Percentiles rank a stretch among this genome's conserved stretches.
Evolutionary conservation across 2,329 filamentous ascomycete species (phyloP).

Genomic region (Claviceps pazoutovae): DNA sequence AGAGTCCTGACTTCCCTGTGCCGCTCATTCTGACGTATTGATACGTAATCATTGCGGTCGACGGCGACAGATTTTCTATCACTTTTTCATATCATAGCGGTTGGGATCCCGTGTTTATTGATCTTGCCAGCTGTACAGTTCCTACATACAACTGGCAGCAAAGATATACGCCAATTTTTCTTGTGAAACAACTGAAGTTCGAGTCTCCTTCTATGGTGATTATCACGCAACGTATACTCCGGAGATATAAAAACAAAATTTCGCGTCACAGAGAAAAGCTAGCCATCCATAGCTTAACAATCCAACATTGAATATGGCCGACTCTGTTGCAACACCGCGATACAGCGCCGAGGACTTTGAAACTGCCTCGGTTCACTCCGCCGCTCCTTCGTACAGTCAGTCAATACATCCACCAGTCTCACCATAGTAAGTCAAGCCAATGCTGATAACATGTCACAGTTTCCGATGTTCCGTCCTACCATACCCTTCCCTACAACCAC

Average conservation of each 20-base stretch:
- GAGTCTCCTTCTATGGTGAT: too few species aligned
- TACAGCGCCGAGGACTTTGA: constrained; percentile 45
- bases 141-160: too few species aligned
- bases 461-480: constrained; percentile 52
- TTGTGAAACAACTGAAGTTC: too few species aligned
- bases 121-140: background rate
- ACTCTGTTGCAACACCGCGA: constrained; percentile 17
- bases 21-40: background rate
- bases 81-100: too few species aligned
- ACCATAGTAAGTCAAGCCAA: background rate
- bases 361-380: constrained; percentile 51
- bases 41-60: background rate
- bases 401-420: constrained; percentile 5
- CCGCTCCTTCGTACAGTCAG: constrained; percentile 54
- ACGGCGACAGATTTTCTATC: background rate
- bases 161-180: too few species aligned
- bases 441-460: constrained; percentile 21
- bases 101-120: background rate
- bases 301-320: constrained; percentile 22
- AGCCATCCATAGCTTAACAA: too few species aligned
- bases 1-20: background rate
- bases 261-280: too few species aligned
- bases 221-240: too few species aligned
- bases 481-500: constrained; percentile 35
- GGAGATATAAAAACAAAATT: too few species aligned